These are phyloP conservation scores for Pezicula carpinea DNA, from an alignment of 2,329 filamentous ascomycete genomes.

Conservation along the genomic window DNA sequence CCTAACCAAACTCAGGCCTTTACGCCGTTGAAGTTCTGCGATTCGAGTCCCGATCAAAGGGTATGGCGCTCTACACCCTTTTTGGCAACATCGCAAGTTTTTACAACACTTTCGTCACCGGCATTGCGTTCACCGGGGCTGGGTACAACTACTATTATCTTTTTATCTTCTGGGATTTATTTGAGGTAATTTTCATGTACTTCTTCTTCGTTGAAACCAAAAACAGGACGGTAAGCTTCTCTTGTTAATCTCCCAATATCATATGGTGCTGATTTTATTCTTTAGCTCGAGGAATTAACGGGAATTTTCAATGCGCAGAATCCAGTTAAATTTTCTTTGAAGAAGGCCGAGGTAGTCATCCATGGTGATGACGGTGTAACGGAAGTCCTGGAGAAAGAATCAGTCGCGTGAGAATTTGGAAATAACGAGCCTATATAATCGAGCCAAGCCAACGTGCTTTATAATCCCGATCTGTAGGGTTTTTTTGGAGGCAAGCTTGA, in stretches of 20 bases:
- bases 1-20: slow-evolving; percentile 35
- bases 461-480: no score
- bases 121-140: slow-evolving; percentile 32
- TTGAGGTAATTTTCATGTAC: slow-evolving; percentile 34
- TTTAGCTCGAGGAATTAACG: slow-evolving; percentile 37
- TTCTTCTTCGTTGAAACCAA: slow-evolving; percentile 26
- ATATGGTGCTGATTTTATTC: neutral
- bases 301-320: slow-evolving; percentile 35
- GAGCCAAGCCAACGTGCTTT: no score
- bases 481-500: no score
- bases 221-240: slow-evolving; percentile 5
- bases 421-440: no score
- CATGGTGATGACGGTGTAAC: neutral
- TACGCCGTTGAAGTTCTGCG: slow-evolving; percentile 41
- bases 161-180: slow-evolving; percentile 32
- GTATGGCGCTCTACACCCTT: slow-evolving; percentile 43
- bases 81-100: slow-evolving; percentile 40
- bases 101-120: slow-evolving; percentile 39
- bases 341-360: slow-evolving; percentile 2
- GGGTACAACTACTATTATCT: slow-evolving; percentile 36
- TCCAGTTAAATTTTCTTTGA: slow-evolving; percentile 29
- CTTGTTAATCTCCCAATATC: neutral
- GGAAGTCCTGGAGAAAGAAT: neutral
- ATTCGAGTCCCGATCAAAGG: slow-evolving; percentile 40
- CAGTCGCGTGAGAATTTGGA: neutral